Base-by-base conservation (phyloP, 2,329 filamentous ascomycete genomes). In the Pseudocercospora vitis region DNA sequence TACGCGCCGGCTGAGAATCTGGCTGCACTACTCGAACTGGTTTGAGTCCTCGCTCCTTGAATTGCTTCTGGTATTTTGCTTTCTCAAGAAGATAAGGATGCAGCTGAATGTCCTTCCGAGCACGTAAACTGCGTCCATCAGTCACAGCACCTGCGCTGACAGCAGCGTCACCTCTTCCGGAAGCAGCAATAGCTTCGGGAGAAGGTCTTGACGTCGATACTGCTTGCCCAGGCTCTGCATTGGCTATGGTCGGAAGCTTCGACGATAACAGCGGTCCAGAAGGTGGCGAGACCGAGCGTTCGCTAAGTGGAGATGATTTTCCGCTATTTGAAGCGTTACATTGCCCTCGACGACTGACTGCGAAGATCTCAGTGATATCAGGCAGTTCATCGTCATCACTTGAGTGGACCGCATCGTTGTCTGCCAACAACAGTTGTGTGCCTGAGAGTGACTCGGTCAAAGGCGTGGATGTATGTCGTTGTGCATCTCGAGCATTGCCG, bases 51-150 rank as follows among this genome's bases (percentile, higher is more conserved):
- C 73, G 65, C 37, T 72, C 71, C 57, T 71, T 70, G 24, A 73
- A 71, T 45, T 73, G 70, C 53, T 69, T 69, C 19, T 72, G 68
- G 57, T 78, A 77, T 29, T 69, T 63, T 46, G 75, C 72, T 16
- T 69, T 69, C 45, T 78, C 76, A 18, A 76, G 58, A 18, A 73
- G 61, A 55, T 78, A 79, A 2, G 76, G 76, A 65, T 78, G 74
- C 23, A 79, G 59, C 57, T 79, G 76, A 42, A 76, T 76, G 11
- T 75, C 72, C 42, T 76, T 76, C 7, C 76, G 67, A 40, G 72
- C 64, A n/a, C 76, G 69, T 18, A 78, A 67, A 7, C 66, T 71
- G 33, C 75, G 62, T 45, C 57, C 50, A 14, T 35, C 52, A 18
- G 37, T 52, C 7, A 50, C 50, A 37, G 45, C 40, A 19, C 48